Percentiles rank a stretch among this genome's conserved stretches.
phyloP scores from a whole-genome alignment of 768 basidiomycete species.

The Boletus vermiculosoides region DNA sequence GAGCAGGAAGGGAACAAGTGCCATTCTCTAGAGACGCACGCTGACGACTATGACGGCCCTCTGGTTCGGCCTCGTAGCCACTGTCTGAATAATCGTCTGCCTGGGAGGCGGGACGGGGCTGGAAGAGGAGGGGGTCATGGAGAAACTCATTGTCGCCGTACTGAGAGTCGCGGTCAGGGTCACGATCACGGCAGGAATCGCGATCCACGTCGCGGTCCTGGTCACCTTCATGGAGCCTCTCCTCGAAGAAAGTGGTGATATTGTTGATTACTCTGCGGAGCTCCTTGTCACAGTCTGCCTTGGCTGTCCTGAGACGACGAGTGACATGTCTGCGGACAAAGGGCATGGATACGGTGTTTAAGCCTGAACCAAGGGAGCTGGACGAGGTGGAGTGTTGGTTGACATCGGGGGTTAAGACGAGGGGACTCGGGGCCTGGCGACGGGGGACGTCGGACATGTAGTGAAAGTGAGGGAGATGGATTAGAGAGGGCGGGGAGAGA shows the following conservation, averaged over 20 bases:
- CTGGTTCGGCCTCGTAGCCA: conserved; percentile 74
- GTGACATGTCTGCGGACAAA: conserved; percentile 93
- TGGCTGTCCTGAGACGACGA: conserved; percentile 88
- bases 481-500: conserved; percentile 13
- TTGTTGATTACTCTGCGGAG: conserved; percentile 90
- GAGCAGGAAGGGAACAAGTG: conserved; percentile 36
- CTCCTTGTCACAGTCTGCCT: conserved; percentile 96
- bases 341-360: conserved; percentile 87
- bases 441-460: conserved; percentile 40
- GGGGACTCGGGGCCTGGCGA: conserved; percentile 67
- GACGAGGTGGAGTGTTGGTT: conserved; percentile 22
- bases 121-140: conserved; percentile 60
- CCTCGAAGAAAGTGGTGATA: conserved; percentile 94
- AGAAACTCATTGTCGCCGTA: conserved; percentile 53
- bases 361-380: conserved; percentile 44
- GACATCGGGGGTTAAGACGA: conserved; percentile 70
- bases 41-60: conserved; percentile 65
- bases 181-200: conserved; percentile 48
- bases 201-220: conserved; percentile 61
- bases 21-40: conserved; percentile 63
- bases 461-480: not conserved
- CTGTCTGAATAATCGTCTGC: conserved; percentile 79
- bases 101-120: conserved; percentile 54
- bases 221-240: conserved; percentile 77
- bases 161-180: conserved; percentile 59